Evolutionary conservation across 352 stramenopile genomes (phyloP).

Genomic region (Pythium grandisporangium): DNA sequence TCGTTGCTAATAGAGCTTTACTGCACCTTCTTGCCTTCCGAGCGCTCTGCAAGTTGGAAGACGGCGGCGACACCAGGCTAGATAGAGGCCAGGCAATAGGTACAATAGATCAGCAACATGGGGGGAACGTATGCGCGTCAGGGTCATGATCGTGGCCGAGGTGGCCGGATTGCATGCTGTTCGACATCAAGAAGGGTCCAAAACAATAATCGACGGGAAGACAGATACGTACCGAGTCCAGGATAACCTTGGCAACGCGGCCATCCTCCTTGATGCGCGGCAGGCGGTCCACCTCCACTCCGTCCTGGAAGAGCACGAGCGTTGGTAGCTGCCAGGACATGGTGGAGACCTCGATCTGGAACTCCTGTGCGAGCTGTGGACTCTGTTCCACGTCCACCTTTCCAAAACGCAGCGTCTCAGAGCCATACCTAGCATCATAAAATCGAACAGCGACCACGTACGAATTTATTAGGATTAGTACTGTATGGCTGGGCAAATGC

Average conservation of each 20-base stretch:
- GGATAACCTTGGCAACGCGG: conserved; percentile 47
- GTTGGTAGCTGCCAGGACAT: conserved; percentile 64
- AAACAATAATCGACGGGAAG: too few species aligned
- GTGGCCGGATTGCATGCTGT: too few species aligned
- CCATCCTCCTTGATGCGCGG: conserved; percentile 42
- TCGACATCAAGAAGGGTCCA: too few species aligned
- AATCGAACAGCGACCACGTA: not conserved
- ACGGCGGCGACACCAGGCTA: conserved; percentile 33
- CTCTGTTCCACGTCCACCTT: conserved; percentile 56
- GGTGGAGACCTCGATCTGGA: conserved; percentile 50
- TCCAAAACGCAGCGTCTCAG: conserved; percentile 44
- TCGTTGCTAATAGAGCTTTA: too few species aligned
- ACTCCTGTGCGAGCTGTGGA: conserved; percentile 45
- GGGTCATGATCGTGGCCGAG: not conserved
- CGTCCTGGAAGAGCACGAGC: conserved; percentile 63
- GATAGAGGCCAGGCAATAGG: not conserved
- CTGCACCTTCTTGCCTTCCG: conserved; percentile 41
- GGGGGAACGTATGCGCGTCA: not conserved
- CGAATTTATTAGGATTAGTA: too few species aligned
- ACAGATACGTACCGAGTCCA: conserved; percentile 30
- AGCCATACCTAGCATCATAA: conserved; percentile 23
- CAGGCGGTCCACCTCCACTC: conserved; percentile 42
- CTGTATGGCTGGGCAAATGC: too few species aligned
- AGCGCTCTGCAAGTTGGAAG: conserved; percentile 47
- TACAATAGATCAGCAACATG: too few species aligned